These are phyloP conservation scores for Caloboletus inedulis DNA, from an alignment of 1,284 basidiomycete species.

Conservation along the genomic window DNA sequence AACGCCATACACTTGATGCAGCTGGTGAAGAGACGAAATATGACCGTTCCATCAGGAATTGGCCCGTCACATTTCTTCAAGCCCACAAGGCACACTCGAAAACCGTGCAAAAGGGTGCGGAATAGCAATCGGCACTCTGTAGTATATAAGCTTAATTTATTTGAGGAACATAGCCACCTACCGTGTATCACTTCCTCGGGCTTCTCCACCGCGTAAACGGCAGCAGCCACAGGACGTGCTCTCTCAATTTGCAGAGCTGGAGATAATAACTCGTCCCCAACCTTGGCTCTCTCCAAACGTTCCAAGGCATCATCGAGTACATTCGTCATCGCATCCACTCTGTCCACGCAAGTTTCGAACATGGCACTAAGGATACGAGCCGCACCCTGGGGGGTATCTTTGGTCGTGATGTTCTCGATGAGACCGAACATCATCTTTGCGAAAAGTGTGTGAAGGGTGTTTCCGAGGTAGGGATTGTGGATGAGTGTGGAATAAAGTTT, in stretches of 20 bases:
- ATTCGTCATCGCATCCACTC: conserved; percentile 78
- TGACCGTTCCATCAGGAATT: conserved; percentile 81
- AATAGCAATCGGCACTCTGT: conserved; percentile 84
- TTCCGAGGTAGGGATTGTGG: conserved; percentile 84
- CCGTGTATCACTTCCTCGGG: conserved; percentile 73
- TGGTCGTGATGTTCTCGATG: conserved; percentile 78
- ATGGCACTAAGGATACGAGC: conserved; percentile 69
- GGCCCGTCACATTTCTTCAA: conserved; percentile 80
- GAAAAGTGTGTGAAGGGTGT: conserved; percentile 86
- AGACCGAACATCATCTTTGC: conserved; percentile 93
- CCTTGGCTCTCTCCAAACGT: conserved; percentile 50
- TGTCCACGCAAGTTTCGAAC: conserved; percentile 84
- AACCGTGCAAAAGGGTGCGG: conserved; percentile 87
- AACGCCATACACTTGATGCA: conserved; percentile 84
- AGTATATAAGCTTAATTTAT: conserved; percentile 10
- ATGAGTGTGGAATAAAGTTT: conserved; percentile 86
- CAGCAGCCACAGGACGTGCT: conserved; percentile 71
- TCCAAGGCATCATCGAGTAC: conserved; percentile 59
- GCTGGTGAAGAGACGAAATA: conserved; percentile 86
- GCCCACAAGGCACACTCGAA: conserved; percentile 79
- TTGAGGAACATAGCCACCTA: conserved; percentile 33
- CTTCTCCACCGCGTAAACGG: conserved; percentile 73
- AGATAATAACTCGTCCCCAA: conserved; percentile 39
- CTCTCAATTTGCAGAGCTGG: conserved; percentile 70
- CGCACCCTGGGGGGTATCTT: conserved; percentile 69